Evolutionary conservation across 2,329 filamentous ascomycete species (phyloP), one percentile per base, ranked within the genome.

Genomic region (Trichoderma koningii): DNA sequence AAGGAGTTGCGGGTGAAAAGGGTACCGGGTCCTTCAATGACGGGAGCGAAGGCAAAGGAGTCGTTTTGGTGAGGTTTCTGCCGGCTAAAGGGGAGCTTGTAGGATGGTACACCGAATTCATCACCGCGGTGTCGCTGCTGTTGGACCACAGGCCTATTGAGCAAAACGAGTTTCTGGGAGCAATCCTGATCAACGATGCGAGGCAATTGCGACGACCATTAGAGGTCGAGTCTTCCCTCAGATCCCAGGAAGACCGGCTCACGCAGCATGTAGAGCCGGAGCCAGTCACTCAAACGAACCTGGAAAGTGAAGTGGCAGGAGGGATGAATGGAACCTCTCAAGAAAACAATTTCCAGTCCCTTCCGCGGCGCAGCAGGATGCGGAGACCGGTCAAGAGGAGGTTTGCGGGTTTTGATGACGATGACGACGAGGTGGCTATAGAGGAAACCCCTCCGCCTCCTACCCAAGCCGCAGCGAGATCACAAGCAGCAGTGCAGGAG

Each of bases 111-210:
- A 81, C 84, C 17, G 79, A 87, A 2, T 88, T 96, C 69, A 84
- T 89, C 69, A 88, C 83, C 5, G 79, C 87, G 7, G 85, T 96
- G 17, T 90, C 93, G 2, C 75, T 89, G 21, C 82, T 86, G 52
- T 83, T 96, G 14, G 89, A 93, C 67, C 93, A 96, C 74, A 87
- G 92, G 4, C 88, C 93, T 2, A 89, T 97, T 61, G 88, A 94
- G 70, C 93, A 97, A 73, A 93, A 90, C 65, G 93, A 97, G 71
- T 96, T 99, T 68, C 82, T 99, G 2, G 92, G 97, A 75, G 91
- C 91, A 1, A 95, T 99, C 52, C 78, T 98, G 30, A 87, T 82
- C n/a, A 90, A 89, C 57, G 89, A 98, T 77, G 86, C 92, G 7
- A 86, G 84, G 66, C 83, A 85, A 50, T 80, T 98, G 21, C 87